Evolutionary conservation across 352 stramenopile species (phyloP).

Genomic region (Elongisporangium prolatum): DNA sequence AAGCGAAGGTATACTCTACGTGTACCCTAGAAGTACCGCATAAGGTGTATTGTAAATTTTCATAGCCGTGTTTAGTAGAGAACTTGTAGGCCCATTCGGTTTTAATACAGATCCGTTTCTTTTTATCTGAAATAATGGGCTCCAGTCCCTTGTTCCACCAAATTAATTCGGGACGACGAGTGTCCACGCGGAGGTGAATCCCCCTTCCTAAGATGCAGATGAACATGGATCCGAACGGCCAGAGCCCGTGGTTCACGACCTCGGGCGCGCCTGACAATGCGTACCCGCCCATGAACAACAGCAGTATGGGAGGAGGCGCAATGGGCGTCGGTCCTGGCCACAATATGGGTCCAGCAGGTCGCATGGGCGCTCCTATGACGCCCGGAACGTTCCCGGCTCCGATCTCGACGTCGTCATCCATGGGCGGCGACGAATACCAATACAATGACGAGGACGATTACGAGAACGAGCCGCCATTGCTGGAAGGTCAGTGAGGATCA

Average conservation of each 20-base stretch:
- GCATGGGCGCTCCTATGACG: slow-evolving; percentile 11
- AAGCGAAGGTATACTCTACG: too few relatives aligned
- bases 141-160: background rate
- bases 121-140: background rate
- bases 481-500: slow-evolving; percentile 76
- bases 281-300: slow-evolving; percentile 29
- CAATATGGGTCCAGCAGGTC: background rate
- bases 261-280: slow-evolving; percentile 21
- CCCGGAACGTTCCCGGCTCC: slow-evolving; percentile 10
- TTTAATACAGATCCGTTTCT: too few relatives aligned
- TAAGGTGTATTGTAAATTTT: too few relatives aligned
- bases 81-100: too few relatives aligned
- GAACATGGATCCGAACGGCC: slow-evolving; percentile 70
- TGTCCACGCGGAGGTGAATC: background rate
- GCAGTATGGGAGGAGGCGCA: background rate
- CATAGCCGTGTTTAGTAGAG: too few relatives aligned
- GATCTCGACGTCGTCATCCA: slow-evolving; percentile 17
- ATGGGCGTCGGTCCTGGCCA: slow-evolving; percentile 6
- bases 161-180: background rate
- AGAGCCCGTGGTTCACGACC: slow-evolving; percentile 68
- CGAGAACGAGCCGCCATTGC: slow-evolving; percentile 94
- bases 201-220: slow-evolving; percentile 46
- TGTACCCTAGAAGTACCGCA: too few relatives aligned
- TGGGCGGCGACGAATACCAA: slow-evolving; percentile 21
- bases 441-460: slow-evolving; percentile 83